These are phyloP conservation scores for Fusarium ambrosium DNA, from an alignment of 2,329 filamentous ascomycete species.

Conservation along the genomic window DNA sequence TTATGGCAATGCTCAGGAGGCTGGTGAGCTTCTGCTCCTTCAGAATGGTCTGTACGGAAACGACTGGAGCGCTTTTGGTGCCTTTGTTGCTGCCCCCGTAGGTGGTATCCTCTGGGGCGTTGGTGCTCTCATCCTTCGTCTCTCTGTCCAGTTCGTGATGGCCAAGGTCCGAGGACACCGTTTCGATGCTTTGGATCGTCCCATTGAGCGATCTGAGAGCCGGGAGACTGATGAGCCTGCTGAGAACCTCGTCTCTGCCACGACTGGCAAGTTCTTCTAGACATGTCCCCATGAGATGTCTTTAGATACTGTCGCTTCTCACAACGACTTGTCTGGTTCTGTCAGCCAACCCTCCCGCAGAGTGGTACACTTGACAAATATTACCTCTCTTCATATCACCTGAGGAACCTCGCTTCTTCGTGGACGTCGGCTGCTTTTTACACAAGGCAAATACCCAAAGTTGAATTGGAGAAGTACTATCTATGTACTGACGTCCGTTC, in stretches of 20 bases:
- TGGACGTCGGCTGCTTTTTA: slow-evolving; percentile 6
- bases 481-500: slow-evolving; percentile 35
- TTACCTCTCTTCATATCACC: not conserved
- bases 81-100: slow-evolving; percentile 83
- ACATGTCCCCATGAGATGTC: slow-evolving; percentile 11
- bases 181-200: slow-evolving; percentile 78
- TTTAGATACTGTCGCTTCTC: slow-evolving; percentile 15
- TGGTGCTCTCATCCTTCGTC: slow-evolving; percentile 70
- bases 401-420: not conserved
- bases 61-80: slow-evolving; percentile 87
- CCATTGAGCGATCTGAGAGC: slow-evolving; percentile 47
- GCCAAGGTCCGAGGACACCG: slow-evolving; percentile 70
- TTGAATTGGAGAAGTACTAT: slow-evolving; percentile 42
- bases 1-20: slow-evolving; percentile 75
- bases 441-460: slow-evolving; percentile 16
- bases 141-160: slow-evolving; percentile 69
- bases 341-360: not conserved
- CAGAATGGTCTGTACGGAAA: slow-evolving; percentile 80
- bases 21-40: slow-evolving; percentile 77
- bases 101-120: slow-evolving; percentile 81
- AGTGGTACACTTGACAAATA: not conserved
- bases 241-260: slow-evolving; percentile 48
- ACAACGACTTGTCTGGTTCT: not conserved
- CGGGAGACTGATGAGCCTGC: slow-evolving; percentile 48
- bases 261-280: slow-evolving; percentile 69